Percentiles rank a stretch among this genome's conserved stretches.
Conservation (phyloP, 2,329 filamentous ascomycete genomes). For the Pyrenophora seminiperda region DNA sequence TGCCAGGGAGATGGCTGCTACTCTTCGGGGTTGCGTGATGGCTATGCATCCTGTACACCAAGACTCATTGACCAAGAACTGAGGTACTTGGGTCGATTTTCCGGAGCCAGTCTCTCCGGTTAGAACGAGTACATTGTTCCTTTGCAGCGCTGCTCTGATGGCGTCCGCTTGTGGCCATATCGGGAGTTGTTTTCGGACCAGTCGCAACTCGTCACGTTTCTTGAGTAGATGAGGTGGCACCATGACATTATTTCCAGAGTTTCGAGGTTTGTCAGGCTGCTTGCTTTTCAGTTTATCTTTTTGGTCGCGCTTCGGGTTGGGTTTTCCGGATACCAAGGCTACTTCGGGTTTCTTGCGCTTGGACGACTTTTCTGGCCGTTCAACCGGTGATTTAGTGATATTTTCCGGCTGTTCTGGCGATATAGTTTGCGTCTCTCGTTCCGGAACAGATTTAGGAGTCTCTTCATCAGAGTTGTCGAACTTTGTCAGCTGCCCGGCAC, state of each 20-base stretch:
- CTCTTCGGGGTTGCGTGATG: constrained; percentile 90
- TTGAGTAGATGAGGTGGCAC: constrained; percentile 41
- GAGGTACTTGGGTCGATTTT: constrained; percentile 95
- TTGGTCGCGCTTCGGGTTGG: constrained; percentile 3
- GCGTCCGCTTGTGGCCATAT: constrained; percentile 77
- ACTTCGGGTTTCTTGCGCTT: constrained; percentile 9
- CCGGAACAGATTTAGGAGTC: background rate
- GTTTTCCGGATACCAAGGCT: background rate
- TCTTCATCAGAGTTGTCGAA: constrained; percentile 19
- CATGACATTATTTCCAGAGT: constrained; percentile 11
- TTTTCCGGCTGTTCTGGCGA: background rate
- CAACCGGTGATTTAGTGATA: background rate
- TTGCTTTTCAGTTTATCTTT: constrained; percentile 3
- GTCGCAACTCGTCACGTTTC: constrained; percentile 55
- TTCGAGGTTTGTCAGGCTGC: constrained; percentile 4
- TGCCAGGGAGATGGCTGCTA: constrained; percentile 90
- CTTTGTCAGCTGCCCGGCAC: constrained; percentile 23
- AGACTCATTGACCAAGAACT: constrained; percentile 77
- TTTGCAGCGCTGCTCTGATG: constrained; percentile 67
- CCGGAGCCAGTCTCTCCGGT: constrained; percentile 95
- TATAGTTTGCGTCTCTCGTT: background rate
- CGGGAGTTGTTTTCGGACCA: constrained; percentile 70
- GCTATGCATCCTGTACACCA: constrained; percentile 85
- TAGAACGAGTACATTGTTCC: constrained; percentile 77
- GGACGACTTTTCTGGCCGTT: background rate